Conservation (phyloP, 768 basidiomycete genomes). For the Sutorius australiensis region DNA sequence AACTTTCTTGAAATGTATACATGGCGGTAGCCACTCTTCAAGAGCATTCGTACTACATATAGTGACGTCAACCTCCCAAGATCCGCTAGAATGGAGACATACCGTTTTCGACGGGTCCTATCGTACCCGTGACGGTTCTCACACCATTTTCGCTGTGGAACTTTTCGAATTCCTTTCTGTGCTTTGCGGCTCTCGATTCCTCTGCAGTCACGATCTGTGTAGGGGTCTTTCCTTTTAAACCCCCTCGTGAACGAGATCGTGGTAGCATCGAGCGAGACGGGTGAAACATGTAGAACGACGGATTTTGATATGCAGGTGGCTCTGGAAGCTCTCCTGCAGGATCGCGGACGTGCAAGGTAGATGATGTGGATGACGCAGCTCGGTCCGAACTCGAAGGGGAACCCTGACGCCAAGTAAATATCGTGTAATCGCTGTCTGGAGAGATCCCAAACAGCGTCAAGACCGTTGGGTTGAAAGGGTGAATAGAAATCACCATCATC, state of each 20-base stretch:
- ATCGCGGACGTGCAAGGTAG: constrained; percentile 60
- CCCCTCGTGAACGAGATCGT: constrained; percentile 31
- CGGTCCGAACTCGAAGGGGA: constrained; percentile 24
- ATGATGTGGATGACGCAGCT: constrained; percentile 5
- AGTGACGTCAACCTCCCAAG: not conserved
- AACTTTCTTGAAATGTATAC: constrained; percentile 97
- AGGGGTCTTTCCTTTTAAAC: constrained; percentile 40
- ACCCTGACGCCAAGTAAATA: constrained; percentile 75
- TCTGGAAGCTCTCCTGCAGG: constrained; percentile 55
- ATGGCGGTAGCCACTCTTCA: constrained; percentile 87
- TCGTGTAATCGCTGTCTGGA: constrained; percentile 81
- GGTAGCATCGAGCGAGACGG: constrained; percentile 24
- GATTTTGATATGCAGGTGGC: constrained; percentile 63
- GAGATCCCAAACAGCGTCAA: not conserved
- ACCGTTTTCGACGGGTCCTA: constrained; percentile 90
- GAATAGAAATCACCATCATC: constrained; percentile 66
- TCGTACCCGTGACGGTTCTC: constrained; percentile 83
- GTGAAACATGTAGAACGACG: constrained; percentile 66
- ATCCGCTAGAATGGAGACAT: constrained; percentile 11
- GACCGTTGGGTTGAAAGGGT: not conserved
- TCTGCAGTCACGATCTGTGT: constrained; percentile 24
- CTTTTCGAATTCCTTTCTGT: constrained; percentile 74
- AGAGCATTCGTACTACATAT: constrained; percentile 78
- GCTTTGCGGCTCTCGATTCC: constrained; percentile 52
- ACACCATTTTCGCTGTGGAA: constrained; percentile 94